phyloP scores from a whole-genome alignment of 768 basidiomycete species.

The Lactarius hengduanensis region DNA sequence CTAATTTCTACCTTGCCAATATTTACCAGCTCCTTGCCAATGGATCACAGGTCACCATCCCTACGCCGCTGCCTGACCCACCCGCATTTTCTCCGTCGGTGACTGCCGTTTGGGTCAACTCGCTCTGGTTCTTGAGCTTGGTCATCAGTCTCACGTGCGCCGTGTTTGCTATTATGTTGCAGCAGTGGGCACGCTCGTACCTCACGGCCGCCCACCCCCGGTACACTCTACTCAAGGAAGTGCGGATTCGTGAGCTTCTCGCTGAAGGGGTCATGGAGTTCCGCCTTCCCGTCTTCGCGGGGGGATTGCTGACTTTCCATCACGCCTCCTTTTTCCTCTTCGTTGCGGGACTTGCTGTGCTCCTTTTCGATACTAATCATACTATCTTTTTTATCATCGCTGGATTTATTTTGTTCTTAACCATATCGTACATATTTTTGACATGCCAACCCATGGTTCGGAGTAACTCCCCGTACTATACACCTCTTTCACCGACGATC shows the following conservation, averaged over 20 bases:
- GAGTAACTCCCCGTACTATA: background rate
- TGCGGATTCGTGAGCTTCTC: background rate
- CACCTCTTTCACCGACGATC: background rate
- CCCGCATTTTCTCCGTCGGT: background rate
- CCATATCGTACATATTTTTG: background rate
- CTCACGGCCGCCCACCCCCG: background rate
- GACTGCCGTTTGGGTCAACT: background rate
- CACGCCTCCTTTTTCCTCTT: background rate
- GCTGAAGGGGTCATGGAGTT: background rate
- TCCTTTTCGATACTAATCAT: background rate
- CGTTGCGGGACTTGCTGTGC: background rate
- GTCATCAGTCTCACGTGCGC: background rate
- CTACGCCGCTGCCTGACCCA: background rate
- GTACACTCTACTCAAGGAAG: background rate
- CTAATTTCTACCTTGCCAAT: slow-evolving; percentile 19
- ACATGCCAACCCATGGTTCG: background rate
- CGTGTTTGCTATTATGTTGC: background rate
- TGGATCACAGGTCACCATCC: background rate
- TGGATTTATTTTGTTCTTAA: no score
- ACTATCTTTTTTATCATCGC: background rate
- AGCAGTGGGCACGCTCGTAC: background rate
- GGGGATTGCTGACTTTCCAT: background rate
- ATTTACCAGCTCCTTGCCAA: slow-evolving; percentile 15
- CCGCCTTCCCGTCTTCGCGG: background rate
- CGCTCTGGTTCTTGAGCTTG: background rate